Conservation (phyloP, 2,329 filamentous ascomycete species). For the Zelopaecilomyces penicillatus region DNA sequence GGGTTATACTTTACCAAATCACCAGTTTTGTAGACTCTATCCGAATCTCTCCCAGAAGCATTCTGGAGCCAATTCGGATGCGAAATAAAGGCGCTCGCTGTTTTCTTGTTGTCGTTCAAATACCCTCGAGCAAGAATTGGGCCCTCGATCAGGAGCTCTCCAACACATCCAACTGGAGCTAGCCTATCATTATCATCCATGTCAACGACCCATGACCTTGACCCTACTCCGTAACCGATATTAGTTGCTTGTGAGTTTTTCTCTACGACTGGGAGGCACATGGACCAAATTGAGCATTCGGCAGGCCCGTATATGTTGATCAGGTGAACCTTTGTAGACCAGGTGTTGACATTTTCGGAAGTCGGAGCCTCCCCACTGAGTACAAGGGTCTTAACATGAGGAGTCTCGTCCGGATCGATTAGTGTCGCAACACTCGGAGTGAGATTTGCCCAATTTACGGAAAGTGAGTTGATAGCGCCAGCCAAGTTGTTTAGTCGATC, state of each 20-base stretch:
- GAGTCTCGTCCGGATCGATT: constrained; percentile 15
- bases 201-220: constrained; percentile 5
- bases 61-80: constrained; percentile 21
- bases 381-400: constrained; percentile 9
- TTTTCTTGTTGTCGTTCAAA: constrained; percentile 35
- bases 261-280: background rate
- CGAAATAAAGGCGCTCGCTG: constrained; percentile 11
- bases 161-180: background rate
- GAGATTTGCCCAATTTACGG: background rate
- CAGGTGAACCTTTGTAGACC: constrained; percentile 34
- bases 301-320: constrained; percentile 38
- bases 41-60: background rate
- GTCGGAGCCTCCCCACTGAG: background rate
- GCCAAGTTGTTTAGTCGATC: background rate
- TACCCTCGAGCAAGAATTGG: constrained; percentile 43
- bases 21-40: background rate
- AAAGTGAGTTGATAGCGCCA: background rate
- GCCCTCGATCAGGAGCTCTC: constrained; percentile 28
- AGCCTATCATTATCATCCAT: background rate
- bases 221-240: background rate
- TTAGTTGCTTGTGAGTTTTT: background rate
- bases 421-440: constrained; percentile 11
- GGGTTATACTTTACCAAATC: background rate
- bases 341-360: constrained; percentile 10
- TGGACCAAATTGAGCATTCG: constrained; percentile 28